Evolutionary conservation across 352 stramenopile genomes (phyloP).

Genomic region (Pythium insidiosum): DNA sequence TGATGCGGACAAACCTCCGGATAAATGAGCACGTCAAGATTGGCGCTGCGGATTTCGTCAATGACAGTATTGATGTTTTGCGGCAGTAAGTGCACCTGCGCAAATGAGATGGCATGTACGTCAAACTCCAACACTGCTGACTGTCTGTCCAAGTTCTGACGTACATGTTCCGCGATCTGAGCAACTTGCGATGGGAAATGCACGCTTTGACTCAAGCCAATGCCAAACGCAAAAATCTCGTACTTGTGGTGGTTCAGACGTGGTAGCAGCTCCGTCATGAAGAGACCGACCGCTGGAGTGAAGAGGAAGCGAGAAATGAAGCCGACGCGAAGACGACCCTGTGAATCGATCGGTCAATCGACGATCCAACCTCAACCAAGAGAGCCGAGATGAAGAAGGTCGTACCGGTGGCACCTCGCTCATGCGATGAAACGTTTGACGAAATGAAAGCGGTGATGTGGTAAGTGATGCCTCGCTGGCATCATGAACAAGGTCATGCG

Average conservation of each 20-base stretch:
- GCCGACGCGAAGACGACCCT: constrained; percentile 37
- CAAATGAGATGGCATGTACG: background rate
- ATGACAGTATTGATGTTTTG: constrained; percentile 32
- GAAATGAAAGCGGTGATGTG: constrained; percentile 31
- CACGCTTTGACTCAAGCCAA: constrained; percentile 54
- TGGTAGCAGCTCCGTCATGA: constrained; percentile 55
- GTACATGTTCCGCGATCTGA: constrained; percentile 43
- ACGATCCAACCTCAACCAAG: too few relatives aligned
- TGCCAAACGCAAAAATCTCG: constrained; percentile 57
- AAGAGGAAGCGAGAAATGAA: constrained; percentile 65
- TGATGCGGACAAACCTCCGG: too few relatives aligned
- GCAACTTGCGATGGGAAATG: constrained; percentile 30
- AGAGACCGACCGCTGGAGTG: constrained; percentile 36
- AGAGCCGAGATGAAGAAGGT: too few relatives aligned
- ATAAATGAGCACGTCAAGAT: constrained; percentile 64
- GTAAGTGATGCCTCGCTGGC: constrained; percentile 35
- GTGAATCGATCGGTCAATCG: background rate
- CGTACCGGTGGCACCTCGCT: background rate
- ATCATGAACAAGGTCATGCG: constrained; percentile 23
- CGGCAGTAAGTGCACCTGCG: constrained; percentile 44
- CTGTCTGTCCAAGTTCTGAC: too few relatives aligned
- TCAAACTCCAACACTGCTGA: background rate
- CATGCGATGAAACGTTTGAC: constrained; percentile 6
- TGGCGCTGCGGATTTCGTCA: constrained; percentile 35
- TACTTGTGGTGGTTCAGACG: constrained; percentile 50